phyloP scores from a whole-genome alignment of 2,329 filamentous ascomycete genomes.

The Ceratocystis cacaofunesta region DNA sequence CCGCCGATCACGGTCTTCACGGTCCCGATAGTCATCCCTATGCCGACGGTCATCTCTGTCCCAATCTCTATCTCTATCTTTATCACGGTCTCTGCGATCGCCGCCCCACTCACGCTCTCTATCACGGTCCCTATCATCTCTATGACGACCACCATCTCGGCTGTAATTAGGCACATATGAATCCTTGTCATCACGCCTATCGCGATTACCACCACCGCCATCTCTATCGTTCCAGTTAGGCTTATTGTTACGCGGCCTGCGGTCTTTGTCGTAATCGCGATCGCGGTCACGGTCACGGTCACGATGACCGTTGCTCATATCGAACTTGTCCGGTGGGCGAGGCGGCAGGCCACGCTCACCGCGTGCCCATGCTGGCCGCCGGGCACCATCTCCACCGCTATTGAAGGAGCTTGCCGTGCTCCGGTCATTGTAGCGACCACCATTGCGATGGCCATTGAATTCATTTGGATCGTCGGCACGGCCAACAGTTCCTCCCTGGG shows the following conservation, averaged over 20 bases:
- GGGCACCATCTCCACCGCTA: constrained; percentile 21
- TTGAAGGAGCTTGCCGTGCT: constrained; percentile 22
- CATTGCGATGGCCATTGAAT: constrained; percentile 29
- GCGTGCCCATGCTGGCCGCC: constrained; percentile 26
- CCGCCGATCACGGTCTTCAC: constrained; percentile 28
- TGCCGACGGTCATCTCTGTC: constrained; percentile 37
- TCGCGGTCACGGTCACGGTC: neutral
- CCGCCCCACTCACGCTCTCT: constrained; percentile 18
- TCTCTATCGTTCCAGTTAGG: constrained; percentile 1
- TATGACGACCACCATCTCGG: constrained; percentile 24
- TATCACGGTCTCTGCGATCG: constrained; percentile 25
- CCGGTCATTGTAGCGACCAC: constrained; percentile 29
- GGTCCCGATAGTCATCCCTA: constrained; percentile 25
- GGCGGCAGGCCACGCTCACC: constrained; percentile 13
- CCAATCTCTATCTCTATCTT: constrained; percentile 22
- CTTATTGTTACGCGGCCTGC: neutral
- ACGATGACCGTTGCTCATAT: neutral
- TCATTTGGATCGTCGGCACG: constrained; percentile 41
- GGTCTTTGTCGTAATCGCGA: constrained; percentile 1
- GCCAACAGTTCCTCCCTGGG: constrained; percentile 79
- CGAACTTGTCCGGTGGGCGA: constrained; percentile 9
- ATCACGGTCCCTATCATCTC: constrained; percentile 30
- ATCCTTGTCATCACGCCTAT: constrained; percentile 11
- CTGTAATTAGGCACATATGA: constrained; percentile 13
- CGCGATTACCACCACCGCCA: neutral